phyloP scores from a whole-genome alignment of 139 green algal species.

The Medakamo hakoo region DNA sequence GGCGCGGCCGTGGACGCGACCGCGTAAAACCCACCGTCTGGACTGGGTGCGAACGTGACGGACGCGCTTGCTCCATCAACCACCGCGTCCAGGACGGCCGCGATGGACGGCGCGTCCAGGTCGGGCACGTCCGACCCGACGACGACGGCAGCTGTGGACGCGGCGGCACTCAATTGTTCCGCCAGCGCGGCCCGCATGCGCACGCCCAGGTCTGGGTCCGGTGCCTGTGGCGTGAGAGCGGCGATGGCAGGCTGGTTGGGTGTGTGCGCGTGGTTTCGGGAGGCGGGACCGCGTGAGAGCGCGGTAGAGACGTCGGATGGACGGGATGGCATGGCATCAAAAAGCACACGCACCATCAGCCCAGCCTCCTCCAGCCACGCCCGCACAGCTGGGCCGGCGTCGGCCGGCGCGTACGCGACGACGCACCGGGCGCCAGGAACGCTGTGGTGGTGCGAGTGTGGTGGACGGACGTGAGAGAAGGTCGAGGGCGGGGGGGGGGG shows the following conservation, averaged over 20 bases:
- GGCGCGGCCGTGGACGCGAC: not conserved
- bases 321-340: too few relatives aligned
- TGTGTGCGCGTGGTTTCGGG: too few relatives aligned
- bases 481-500: not conserved
- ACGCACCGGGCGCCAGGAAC: too few relatives aligned
- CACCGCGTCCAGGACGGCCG: not conserved
- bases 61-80: not conserved
- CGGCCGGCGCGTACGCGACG: not conserved
- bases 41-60: not conserved
- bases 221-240: not conserved
- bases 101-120: not conserved
- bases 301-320: too few relatives aligned
- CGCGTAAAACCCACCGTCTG: not conserved
- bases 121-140: not conserved
- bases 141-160: not conserved
- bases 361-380: not conserved
- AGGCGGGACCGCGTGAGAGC: too few relatives aligned
- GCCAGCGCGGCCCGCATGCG: not conserved
- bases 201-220: not conserved
- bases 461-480: too few relatives aligned
- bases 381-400: not conserved
- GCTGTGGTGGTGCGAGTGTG: too few relatives aligned
- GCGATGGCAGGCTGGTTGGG: too few relatives aligned
- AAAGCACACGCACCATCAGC: not conserved
- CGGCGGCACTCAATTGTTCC: not conserved